phyloP scores from a whole-genome alignment of 768 basidiomycete species.

The Calocera cornea region DNA sequence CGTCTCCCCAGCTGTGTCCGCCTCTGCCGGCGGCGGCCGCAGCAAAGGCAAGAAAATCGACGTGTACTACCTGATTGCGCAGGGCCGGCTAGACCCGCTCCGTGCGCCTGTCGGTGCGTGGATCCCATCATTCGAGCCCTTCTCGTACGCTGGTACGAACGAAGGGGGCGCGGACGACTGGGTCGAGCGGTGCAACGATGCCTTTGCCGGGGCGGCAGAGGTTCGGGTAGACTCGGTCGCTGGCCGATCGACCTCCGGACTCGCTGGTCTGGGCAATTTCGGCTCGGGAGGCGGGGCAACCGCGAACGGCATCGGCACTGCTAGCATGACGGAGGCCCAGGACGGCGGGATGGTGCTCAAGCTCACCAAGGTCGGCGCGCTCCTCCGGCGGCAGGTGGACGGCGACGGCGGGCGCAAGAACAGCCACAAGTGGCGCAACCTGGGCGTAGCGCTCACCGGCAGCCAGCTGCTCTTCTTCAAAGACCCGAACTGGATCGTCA shows the following conservation, averaged over 20 bases:
- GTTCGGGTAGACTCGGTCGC: constrained; percentile 35
- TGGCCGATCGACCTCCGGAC: constrained; percentile 23
- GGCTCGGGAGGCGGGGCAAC: constrained; percentile 2
- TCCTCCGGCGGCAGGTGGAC: constrained; percentile 55
- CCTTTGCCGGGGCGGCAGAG: constrained; percentile 50
- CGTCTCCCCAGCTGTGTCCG: constrained; percentile 18
- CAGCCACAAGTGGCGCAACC: constrained; percentile 78
- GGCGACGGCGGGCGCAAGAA: constrained; percentile 56
- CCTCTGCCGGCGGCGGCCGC: constrained; percentile 17
- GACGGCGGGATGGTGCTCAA: constrained; percentile 34
- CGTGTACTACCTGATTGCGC: constrained; percentile 79
- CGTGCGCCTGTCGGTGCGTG: constrained; percentile 49
- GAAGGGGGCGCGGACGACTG: constrained; percentile 56
- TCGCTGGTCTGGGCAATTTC: constrained; percentile 3
- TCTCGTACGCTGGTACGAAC: constrained; percentile 46
- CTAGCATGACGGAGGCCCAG: constrained; percentile 6
- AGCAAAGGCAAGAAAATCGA: constrained; percentile 63
- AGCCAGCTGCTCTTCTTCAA: constrained; percentile 88
- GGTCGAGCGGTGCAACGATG: constrained; percentile 32
- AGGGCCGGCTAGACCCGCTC: constrained; percentile 55
- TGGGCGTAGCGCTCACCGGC: constrained; percentile 72
- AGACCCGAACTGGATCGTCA: constrained; percentile 45
- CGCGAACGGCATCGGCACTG: background rate
- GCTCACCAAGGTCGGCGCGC: constrained; percentile 65
- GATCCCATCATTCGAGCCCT: constrained; percentile 52